phyloP scores from a whole-genome alignment of 2,329 filamentous ascomycete genomes.

The Cryphonectria japonica region DNA sequence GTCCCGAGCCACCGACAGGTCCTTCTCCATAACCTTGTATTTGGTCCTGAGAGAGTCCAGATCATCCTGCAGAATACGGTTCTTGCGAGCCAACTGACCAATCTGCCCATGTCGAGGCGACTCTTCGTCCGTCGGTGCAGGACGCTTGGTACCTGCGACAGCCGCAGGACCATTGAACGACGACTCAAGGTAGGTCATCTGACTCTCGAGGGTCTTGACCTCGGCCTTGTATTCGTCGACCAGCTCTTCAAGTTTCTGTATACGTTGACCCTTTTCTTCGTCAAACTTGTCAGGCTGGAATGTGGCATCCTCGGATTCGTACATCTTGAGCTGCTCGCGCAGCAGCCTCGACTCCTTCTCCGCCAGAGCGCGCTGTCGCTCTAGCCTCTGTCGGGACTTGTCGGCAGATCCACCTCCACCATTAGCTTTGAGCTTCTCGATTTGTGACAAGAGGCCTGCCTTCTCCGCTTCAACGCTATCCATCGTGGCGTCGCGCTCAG shows the following conservation, averaged over 20 bases:
- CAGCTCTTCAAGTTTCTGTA: constrained; percentile 81
- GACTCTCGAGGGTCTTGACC: constrained; percentile 71
- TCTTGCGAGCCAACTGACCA: constrained; percentile 84
- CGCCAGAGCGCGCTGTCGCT: constrained; percentile 82
- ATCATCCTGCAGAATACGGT: constrained; percentile 81
- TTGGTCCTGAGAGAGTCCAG: constrained; percentile 71
- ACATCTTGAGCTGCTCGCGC: constrained; percentile 85
- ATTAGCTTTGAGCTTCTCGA: constrained; percentile 68
- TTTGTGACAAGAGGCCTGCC: constrained; percentile 63
- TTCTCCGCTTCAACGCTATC: constrained; percentile 73
- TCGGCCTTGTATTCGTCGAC: constrained; percentile 86
- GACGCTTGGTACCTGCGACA: constrained; percentile 63
- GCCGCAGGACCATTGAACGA: constrained; percentile 40
- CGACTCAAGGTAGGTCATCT: constrained; percentile 70
- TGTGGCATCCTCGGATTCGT: constrained; percentile 85
- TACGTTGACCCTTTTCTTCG: constrained; percentile 71
- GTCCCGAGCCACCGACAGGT: constrained; percentile 71
- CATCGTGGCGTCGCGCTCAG: constrained; percentile 77
- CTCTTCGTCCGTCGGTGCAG: constrained; percentile 62
- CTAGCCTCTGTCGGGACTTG: constrained; percentile 74
- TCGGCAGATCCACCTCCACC: constrained; percentile 57
- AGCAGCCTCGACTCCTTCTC: constrained; percentile 94
- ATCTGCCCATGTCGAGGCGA: constrained; percentile 65
- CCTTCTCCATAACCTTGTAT: constrained; percentile 72
- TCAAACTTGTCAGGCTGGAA: constrained; percentile 82